These are phyloP conservation scores for Pharus latifolius DNA, from an alignment of 176 grass and related monocot genomes.

Conservation along the genomic window DNA sequence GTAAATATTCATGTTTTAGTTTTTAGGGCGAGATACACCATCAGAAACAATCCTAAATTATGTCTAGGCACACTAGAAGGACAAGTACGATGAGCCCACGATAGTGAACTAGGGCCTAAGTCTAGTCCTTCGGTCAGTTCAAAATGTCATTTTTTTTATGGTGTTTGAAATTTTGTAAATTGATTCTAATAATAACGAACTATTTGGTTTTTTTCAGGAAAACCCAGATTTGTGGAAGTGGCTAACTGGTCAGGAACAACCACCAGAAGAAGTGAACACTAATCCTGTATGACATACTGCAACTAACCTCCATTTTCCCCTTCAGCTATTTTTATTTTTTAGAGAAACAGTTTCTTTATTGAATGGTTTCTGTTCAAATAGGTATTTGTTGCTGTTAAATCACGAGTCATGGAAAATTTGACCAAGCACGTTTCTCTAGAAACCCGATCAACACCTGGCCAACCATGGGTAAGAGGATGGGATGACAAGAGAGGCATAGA, in stretches of 20 bases:
- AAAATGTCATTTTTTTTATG: not conserved
- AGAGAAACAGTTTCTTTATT: not conserved
- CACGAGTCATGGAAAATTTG: slow-evolving; percentile 60
- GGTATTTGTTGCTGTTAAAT: slow-evolving; percentile 75
- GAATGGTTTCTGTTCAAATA: not conserved
- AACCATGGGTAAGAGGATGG: slow-evolving; percentile 90
- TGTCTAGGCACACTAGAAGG: not conserved
- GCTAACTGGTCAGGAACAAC: slow-evolving; percentile 80
- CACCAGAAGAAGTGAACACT: slow-evolving; percentile 45
- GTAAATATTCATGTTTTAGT: too few relatives aligned
- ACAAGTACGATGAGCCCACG: not conserved
- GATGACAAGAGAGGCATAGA: slow-evolving; percentile 70
- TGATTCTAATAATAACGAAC: not conserved
- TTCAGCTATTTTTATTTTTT: not conserved
- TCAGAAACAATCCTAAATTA: not conserved
- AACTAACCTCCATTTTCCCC: not conserved
- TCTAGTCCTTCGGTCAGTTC: not conserved
- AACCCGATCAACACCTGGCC: slow-evolving; percentile 67
- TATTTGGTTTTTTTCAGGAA: slow-evolving; percentile 51
- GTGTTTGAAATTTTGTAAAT: not conserved
- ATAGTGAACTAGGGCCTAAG: not conserved
- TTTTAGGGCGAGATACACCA: too few relatives aligned
- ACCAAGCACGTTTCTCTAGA: slow-evolving; percentile 59
- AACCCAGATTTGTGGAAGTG: slow-evolving; percentile 97
- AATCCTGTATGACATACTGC: slow-evolving; percentile 50